Evolutionary conservation across 768 basidiomycete genomes (phyloP).

Genomic region (Hericium alpestre): DNA sequence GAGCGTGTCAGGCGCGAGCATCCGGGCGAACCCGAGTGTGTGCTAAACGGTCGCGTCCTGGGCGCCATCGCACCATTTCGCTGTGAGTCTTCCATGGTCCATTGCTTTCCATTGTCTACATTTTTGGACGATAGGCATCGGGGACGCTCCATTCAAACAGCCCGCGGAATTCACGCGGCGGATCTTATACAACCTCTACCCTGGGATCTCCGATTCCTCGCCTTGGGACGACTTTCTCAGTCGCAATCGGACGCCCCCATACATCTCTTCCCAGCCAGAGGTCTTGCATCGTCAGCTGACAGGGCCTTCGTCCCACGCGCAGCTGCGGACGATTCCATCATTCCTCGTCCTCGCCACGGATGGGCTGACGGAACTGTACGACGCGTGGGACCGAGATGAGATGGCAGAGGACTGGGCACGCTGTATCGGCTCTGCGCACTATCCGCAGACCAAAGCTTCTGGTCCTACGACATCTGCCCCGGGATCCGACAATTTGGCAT

Average conservation of each 20-base stretch:
- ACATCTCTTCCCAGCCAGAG: conserved; percentile 32
- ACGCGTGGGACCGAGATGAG: conserved; percentile 20
- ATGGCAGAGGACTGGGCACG: conserved; percentile 27
- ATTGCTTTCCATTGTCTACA: neutral
- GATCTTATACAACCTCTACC: conserved; percentile 25
- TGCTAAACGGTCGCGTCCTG: conserved; percentile 58
- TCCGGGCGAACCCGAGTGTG: conserved; percentile 59
- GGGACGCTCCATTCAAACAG: conserved; percentile 28
- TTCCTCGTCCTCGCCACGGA: conserved; percentile 35
- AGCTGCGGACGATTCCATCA: neutral
- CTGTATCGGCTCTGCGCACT: conserved; percentile 18
- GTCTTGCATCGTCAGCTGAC: conserved; percentile 25
- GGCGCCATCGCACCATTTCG: conserved; percentile 72
- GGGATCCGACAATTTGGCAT: conserved; percentile 24
- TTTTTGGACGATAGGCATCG: conserved; percentile 19
- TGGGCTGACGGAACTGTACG: conserved; percentile 33
- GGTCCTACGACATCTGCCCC: neutral
- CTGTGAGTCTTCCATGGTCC: conserved; percentile 34
- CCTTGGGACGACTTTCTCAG: conserved; percentile 18
- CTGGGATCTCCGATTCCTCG: conserved; percentile 22
- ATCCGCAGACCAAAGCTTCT: conserved; percentile 5
- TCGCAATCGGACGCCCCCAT: conserved; percentile 37
- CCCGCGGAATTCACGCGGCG: conserved; percentile 22
- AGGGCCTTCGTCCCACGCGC: neutral
- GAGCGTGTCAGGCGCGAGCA: conserved; percentile 55